These are phyloP conservation scores for Mollisiaceae sp. DNA, from an alignment of 2,329 filamentous ascomycete genomes.

Conservation along the genomic window DNA sequence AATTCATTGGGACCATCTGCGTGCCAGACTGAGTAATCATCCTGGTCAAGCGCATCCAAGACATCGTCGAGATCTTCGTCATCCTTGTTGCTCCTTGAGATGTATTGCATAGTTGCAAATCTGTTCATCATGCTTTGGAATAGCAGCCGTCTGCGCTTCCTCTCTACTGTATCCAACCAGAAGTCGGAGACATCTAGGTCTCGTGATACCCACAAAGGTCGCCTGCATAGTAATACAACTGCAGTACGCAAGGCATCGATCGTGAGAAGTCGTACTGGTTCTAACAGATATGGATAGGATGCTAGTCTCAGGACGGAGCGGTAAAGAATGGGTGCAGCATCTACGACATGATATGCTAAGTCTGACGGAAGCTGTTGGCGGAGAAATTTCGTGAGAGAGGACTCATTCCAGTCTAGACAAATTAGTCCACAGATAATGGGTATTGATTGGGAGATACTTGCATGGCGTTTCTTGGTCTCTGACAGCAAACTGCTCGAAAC, in stretches of 20 bases:
- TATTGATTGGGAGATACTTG: neutral
- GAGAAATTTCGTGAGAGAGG: neutral
- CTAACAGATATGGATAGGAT: slow-evolving; percentile 4
- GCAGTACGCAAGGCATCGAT: slow-evolving; percentile 1
- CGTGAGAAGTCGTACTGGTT: neutral
- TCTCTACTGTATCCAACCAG: neutral
- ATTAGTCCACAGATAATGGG: neutral
- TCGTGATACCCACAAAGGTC: neutral
- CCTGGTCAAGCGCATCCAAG: neutral
- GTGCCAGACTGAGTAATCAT: neutral
- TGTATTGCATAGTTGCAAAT: neutral
- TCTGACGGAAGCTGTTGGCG: neutral
- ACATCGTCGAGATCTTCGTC: slow-evolving; percentile 3
- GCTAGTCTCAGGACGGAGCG: slow-evolving; percentile 6
- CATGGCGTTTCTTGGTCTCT: neutral
- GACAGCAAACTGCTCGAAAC: neutral
- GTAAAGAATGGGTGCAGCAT: slow-evolving; percentile 1
- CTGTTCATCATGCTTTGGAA: slow-evolving; percentile 4
- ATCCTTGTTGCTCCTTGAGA: neutral
- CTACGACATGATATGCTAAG: neutral
- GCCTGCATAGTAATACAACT: slow-evolving; percentile 1
- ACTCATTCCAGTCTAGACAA: neutral
- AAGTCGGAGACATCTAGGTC: neutral
- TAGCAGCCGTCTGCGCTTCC: neutral
- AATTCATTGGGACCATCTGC: neutral